Conservation (phyloP, 176 grass and related monocot genomes). For the Carex cristatella region DNA sequence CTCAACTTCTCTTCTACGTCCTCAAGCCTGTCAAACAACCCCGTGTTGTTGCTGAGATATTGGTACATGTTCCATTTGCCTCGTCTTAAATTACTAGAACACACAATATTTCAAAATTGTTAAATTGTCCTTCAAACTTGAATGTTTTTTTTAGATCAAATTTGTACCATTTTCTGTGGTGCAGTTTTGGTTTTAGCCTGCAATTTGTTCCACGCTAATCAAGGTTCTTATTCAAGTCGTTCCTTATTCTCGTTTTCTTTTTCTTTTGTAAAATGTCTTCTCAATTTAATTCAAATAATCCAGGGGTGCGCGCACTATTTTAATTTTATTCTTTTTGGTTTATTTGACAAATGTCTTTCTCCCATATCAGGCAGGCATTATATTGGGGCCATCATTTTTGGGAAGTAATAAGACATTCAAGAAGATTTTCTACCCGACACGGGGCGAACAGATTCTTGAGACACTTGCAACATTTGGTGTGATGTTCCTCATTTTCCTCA, state of each 20-base stretch:
- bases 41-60: constrained; percentile 58
- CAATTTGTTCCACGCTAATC: background rate
- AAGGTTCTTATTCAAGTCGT: background rate
- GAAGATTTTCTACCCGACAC: constrained; percentile 49
- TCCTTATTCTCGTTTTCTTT: background rate
- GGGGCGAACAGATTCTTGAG: constrained; percentile 65
- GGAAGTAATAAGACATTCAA: constrained; percentile 45
- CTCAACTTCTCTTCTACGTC: constrained; percentile 54
- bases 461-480: constrained; percentile 62
- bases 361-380: constrained; percentile 61
- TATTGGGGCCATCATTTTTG: constrained; percentile 71
- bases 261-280: background rate
- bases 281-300: background rate
- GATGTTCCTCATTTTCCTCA: constrained; percentile 75
- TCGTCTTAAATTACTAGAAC: background rate
- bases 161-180: background rate
- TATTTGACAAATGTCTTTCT: background rate
- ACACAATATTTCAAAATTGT: background rate
- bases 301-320: background rate
- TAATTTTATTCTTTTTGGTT: background rate
- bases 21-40: constrained; percentile 75
- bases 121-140: background rate
- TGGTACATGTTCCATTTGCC: constrained; percentile 34
- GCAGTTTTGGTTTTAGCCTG: background rate
- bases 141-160: background rate